Conservation (phyloP, 2,329 filamentous ascomycete species). For the Venturia oleaginea region DNA sequence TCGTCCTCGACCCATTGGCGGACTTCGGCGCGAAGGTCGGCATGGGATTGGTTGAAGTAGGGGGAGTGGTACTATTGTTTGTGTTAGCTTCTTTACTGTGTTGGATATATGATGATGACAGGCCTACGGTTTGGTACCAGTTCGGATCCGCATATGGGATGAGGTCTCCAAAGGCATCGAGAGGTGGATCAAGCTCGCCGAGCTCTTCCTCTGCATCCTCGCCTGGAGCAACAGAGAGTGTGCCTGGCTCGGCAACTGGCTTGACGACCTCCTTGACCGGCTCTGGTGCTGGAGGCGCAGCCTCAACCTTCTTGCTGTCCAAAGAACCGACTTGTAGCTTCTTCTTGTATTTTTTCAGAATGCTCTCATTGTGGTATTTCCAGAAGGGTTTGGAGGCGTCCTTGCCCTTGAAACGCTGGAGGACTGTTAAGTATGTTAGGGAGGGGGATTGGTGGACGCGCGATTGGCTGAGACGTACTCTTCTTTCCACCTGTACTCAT, state of each 20-base stretch:
- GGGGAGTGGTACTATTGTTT: slow-evolving; percentile 73
- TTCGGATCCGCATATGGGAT: slow-evolving; percentile 86
- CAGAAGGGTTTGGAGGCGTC: slow-evolving; percentile 61
- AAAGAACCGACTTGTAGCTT: slow-evolving; percentile 61
- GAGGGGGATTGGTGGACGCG: slow-evolving; percentile 9
- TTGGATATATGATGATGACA: neutral
- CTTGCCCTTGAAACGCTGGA: slow-evolving; percentile 56
- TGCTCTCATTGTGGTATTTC: slow-evolving; percentile 54
- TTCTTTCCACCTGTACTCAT: slow-evolving; percentile 54
- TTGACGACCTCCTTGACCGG: slow-evolving; percentile 40
- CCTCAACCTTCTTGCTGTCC: slow-evolving; percentile 65
- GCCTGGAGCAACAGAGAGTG: slow-evolving; percentile 31
- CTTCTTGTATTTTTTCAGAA: slow-evolving; percentile 53
- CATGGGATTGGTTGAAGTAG: slow-evolving; percentile 93
- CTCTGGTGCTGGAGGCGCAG: slow-evolving; percentile 40
- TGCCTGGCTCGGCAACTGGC: slow-evolving; percentile 51
- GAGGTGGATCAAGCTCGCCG: slow-evolving; percentile 54
- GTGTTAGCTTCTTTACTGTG: neutral
- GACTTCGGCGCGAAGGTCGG: slow-evolving; percentile 79
- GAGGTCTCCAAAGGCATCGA: slow-evolving; percentile 77
- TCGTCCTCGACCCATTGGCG: slow-evolving; percentile 85
- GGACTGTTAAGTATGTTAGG: slow-evolving; percentile 35
- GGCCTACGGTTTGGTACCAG: slow-evolving; percentile 86
- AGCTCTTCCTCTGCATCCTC: slow-evolving; percentile 23
- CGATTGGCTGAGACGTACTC: slow-evolving; percentile 38